Base-by-base conservation (phyloP, 2,329 filamentous ascomycete species). In the Trichoderma koningiopsis region DNA sequence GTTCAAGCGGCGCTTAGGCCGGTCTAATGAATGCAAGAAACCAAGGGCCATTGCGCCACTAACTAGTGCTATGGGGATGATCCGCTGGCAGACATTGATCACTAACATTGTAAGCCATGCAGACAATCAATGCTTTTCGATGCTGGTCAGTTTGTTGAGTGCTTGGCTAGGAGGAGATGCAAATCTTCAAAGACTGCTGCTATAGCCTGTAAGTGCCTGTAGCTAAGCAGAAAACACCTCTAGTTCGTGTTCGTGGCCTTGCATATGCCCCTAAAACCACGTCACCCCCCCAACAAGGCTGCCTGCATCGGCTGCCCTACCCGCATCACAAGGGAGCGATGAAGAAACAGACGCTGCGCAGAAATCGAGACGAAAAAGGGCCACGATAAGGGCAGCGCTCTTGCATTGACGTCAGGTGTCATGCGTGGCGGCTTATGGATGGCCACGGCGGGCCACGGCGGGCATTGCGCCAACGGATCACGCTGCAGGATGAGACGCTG, bases 401-500 rank as follows among this genome's bases (percentile, higher is more conserved):
- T 19, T 52, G 63, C 55, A 52, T 67, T 68, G 65, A 68, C 65
- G 65, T 68, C 65, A 68, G 65, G 56, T 55, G 57, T 60, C 65
- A 68, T 68, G 56, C 65, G 65, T 68, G 65, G 65, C 65, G 57
- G 65, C 65, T 68, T 61, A 53, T 68, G 65, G 65, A 61, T 68
- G 65, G 65, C 65, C 57, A 61, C 65, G 40, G 65, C 62, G 65
- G 27, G 27, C 52, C 57, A 60, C 65, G 40, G 65, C 62, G 65
- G 63, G n/a, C 53, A 47, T 59, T 31, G 55, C 53, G 55, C n/a
- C 63, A 67, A 61, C 65, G 55, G 65, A 61, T 68, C 65, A 68
- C 65, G 65, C 65, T 68, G 61, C 60, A 59, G n/a, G 33, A 31
- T 63, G 61, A 27, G 49, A 55, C 61, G 61, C 49, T 56, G 61